Evolutionary conservation across 805 yeast species (phyloP).

Genomic region (Myxozyma vanderwaltii): DNA sequence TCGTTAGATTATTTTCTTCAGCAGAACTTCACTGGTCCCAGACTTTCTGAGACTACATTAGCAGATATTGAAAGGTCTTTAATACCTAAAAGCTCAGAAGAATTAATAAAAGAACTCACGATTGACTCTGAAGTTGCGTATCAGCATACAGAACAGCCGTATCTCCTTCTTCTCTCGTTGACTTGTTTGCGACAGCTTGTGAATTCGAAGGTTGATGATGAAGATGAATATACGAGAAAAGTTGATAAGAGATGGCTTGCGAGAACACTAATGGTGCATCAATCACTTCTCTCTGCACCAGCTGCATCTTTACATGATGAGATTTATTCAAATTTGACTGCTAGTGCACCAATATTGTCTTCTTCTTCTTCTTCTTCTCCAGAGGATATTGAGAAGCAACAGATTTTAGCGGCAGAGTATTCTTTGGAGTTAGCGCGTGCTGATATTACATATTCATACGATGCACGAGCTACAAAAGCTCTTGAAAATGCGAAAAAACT

Average conservation of each 20-base stretch:
- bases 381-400: background rate
- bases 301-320: conserved; percentile 38
- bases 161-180: conserved; percentile 49
- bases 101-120: conserved; percentile 48
- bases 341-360: conserved; percentile 6
- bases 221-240: background rate
- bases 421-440: conserved; percentile 35
- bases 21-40: conserved; percentile 82
- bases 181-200: conserved; percentile 50
- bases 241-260: conserved; percentile 40
- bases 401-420: conserved; percentile 14
- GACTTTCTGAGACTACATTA: conserved; percentile 24
- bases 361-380: background rate
- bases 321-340: conserved; percentile 29
- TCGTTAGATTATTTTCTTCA: conserved; percentile 71
- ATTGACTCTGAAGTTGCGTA: conserved; percentile 74
- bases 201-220: conserved; percentile 34
- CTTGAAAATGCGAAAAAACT: conserved; percentile 41
- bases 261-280: conserved; percentile 43
- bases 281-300: conserved; percentile 38
- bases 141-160: conserved; percentile 56
- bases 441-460: conserved; percentile 36
- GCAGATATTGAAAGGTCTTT: background rate
- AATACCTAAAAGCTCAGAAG: conserved; percentile 36
- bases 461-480: conserved; percentile 49